Percentiles rank a stretch among this genome's conserved stretches.
Conservation (phyloP, 2,329 filamentous ascomycete species). For the Mycosphaerella sp. region DNA sequence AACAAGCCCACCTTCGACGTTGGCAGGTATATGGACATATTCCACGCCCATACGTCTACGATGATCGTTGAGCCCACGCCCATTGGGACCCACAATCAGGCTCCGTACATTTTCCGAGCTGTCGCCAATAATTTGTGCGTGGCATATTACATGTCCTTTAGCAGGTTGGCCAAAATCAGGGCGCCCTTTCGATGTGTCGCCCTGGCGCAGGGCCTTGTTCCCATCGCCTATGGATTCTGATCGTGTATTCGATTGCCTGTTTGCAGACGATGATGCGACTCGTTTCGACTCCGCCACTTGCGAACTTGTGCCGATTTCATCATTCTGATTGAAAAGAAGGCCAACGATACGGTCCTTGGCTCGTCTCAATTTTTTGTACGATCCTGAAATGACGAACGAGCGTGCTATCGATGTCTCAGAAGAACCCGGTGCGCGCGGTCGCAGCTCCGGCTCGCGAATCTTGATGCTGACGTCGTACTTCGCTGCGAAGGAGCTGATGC, state of each 20-base stretch:
- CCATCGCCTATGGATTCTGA: too few species aligned
- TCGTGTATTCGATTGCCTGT: background rate
- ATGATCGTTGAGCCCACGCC: background rate
- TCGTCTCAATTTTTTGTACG: background rate
- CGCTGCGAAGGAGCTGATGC: background rate
- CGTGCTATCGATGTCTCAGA: background rate
- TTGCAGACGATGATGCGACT: background rate
- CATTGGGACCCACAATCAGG: background rate
- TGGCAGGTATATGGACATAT: background rate
- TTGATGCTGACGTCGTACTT: constrained; percentile 3
- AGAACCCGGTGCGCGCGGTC: background rate
- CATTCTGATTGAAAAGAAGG: background rate
- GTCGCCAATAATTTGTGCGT: background rate
- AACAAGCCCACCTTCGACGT: background rate
- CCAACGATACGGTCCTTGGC: background rate
- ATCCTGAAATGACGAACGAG: constrained; percentile 11
- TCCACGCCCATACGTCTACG: background rate
- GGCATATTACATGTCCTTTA: background rate
- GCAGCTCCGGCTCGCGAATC: constrained; percentile 11
- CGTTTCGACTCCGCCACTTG: background rate
- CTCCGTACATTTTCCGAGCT: background rate
- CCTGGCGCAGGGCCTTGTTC: too few species aligned
- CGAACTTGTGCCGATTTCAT: too few species aligned
- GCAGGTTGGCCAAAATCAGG: background rate
- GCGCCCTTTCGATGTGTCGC: too few species aligned